These are phyloP conservation scores for Dothideomycetidae sp. DNA, from an alignment of 2,329 filamentous ascomycete species.

Conservation along the genomic window DNA sequence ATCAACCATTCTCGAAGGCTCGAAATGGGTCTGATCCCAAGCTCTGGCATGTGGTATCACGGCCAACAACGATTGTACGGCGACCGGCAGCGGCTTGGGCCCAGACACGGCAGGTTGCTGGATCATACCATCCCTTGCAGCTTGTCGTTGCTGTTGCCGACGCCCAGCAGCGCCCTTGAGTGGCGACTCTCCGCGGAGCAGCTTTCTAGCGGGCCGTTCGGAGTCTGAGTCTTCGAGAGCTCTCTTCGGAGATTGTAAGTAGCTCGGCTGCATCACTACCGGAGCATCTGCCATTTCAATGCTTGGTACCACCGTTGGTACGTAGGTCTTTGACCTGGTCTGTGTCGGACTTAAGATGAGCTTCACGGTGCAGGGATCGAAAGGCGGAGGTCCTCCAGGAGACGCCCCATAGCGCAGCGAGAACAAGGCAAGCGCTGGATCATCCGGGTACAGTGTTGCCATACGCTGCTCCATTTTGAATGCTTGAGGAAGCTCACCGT, in stretches of 20 bases:
- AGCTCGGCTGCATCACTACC: constrained; percentile 13
- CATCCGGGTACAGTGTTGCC: constrained; percentile 82
- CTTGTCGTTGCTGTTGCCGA: constrained; percentile 56
- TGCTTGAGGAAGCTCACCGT: constrained; percentile 83
- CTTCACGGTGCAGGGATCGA: constrained; percentile 69
- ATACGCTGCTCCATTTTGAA: constrained; percentile 84
- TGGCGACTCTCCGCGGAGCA: constrained; percentile 79
- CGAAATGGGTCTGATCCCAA: constrained; percentile 57
- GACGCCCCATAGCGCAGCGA: constrained; percentile 54
- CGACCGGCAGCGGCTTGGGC: constrained; percentile 14
- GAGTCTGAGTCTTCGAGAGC: constrained; percentile 50
- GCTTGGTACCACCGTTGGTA: constrained; percentile 6
- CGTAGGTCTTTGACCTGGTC: constrained; percentile 38
- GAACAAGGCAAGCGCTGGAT: constrained; percentile 63
- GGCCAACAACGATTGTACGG: constrained; percentile 40
- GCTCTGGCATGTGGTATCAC: constrained; percentile 60
- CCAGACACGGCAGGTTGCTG: constrained; percentile 11
- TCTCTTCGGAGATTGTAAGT: constrained; percentile 32
- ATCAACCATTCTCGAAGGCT: constrained; percentile 54
- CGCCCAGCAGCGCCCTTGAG: constrained; percentile 82
- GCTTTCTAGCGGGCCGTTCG: constrained; percentile 64
- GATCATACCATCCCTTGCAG: constrained; percentile 11
- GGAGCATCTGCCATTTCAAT: constrained; percentile 9
- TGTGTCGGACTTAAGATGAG: constrained; percentile 77
- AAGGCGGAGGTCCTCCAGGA: constrained; percentile 36